phyloP scores from a whole-genome alignment of 768 basidiomycete species.

The Mycena filopes region DNA sequence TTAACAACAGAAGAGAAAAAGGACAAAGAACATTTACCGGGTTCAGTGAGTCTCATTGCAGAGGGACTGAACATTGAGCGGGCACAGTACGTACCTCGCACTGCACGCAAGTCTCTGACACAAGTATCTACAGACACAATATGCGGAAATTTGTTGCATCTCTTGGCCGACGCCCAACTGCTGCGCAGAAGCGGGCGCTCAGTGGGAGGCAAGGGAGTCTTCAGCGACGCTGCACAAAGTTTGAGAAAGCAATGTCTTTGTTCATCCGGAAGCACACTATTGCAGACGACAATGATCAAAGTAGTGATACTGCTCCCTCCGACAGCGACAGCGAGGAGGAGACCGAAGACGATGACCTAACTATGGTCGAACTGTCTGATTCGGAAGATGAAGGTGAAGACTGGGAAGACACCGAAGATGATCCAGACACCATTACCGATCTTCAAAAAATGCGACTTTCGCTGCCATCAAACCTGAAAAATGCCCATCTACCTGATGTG shows the following conservation, averaged over 20 bases:
- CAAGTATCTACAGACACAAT: background rate
- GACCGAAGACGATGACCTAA: background rate
- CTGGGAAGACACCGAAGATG: background rate
- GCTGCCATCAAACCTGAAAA: slow-evolving; percentile 3
- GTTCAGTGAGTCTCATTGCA: background rate
- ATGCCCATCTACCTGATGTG: background rate
- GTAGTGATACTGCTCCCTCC: background rate
- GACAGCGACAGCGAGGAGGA: background rate
- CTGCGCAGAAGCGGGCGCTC: background rate
- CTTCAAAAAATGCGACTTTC: background rate
- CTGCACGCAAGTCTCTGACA: background rate
- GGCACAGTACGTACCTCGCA: background rate
- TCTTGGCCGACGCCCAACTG: background rate
- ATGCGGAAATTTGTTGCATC: background rate
- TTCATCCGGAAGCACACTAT: background rate
- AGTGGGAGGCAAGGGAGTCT: background rate
- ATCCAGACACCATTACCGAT: background rate
- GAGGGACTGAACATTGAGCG: slow-evolving; percentile 6
- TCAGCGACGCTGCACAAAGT: background rate
- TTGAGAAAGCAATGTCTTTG: background rate
- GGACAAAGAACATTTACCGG: background rate
- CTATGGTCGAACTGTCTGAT: background rate
- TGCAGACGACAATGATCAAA: background rate
- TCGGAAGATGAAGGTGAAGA: background rate
- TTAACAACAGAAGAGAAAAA: background rate